These are phyloP conservation scores for Gigaspora rosea DNA, from an alignment of 192 early-diverging fungal species.

Conservation along the genomic window DNA sequence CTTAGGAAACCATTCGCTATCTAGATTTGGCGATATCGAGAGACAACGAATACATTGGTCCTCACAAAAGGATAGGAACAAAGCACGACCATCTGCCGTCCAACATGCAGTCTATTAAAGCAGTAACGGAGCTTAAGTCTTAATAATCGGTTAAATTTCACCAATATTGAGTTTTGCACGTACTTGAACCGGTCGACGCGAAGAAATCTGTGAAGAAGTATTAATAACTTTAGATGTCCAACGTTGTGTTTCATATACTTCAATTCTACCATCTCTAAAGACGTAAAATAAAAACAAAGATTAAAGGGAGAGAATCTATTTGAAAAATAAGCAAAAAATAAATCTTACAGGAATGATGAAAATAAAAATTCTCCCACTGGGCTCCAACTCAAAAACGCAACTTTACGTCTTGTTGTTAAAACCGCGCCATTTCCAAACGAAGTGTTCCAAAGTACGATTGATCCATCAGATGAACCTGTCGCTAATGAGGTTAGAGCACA, in stretches of 20 bases:
- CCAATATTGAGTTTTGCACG: too few relatives aligned
- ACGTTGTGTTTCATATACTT: conserved; percentile 26
- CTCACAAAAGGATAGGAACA: background rate
- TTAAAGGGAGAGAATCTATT: too few relatives aligned
- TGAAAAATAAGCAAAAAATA: too few relatives aligned
- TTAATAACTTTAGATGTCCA: conserved; percentile 28
- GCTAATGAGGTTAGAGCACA: conserved; percentile 17
- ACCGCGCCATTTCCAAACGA: background rate
- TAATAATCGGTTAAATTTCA: too few relatives aligned
- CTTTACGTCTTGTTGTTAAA: conserved; percentile 2
- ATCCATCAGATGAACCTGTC: conserved; percentile 29
- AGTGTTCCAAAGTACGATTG: conserved; percentile 29
- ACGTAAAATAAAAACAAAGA: background rate
- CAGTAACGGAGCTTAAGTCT: too few relatives aligned
- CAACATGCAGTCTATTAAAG: conserved; percentile 24
- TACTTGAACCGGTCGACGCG: background rate
- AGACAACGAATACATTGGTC: background rate
- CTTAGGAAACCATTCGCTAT: conserved; percentile 21
- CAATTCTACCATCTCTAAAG: conserved; percentile 12
- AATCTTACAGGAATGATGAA: conserved; percentile 18
- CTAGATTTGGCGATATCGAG: conserved; percentile 8
- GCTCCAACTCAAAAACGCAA: conserved; percentile 18
- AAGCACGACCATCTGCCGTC: background rate
- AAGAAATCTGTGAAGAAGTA: background rate
- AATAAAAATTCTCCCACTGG: conserved; percentile 26